Percentiles rank a stretch among this genome's conserved stretches.
phyloP scores from a whole-genome alignment of 2,329 filamentous ascomycete species.

The Ceratocystis cacaofunesta region DNA sequence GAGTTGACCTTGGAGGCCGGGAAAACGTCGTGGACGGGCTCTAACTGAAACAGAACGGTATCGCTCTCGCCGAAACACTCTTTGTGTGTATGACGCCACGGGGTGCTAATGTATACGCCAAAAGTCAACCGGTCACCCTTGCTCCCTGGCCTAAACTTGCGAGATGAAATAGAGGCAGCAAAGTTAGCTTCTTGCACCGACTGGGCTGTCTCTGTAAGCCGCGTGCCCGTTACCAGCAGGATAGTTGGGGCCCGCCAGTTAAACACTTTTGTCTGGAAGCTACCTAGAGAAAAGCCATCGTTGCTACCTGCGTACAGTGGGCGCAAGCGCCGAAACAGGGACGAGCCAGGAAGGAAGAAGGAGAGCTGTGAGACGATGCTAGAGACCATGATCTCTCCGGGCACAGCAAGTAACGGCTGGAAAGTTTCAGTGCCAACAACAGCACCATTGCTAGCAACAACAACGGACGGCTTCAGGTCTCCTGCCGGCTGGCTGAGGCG shows the following conservation, averaged over 20 bases:
- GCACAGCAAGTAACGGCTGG: conserved; percentile 36
- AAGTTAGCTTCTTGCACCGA: conserved; percentile 41
- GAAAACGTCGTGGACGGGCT: conserved; percentile 58
- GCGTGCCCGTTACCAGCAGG: conserved; percentile 51
- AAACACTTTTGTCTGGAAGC: conserved; percentile 59
- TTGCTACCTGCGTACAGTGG: conserved; percentile 55
- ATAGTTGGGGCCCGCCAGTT: conserved; percentile 65
- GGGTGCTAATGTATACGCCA: conserved; percentile 50
- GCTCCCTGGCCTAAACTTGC: conserved; percentile 40
- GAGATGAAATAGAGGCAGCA: conserved; percentile 47
- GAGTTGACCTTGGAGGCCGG: conserved; percentile 46
- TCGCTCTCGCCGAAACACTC: conserved; percentile 52
- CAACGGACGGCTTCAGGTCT: not conserved
- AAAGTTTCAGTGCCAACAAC: conserved; percentile 20
- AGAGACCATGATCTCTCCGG: conserved; percentile 49
- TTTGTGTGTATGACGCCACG: conserved; percentile 55
- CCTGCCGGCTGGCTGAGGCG: not conserved
- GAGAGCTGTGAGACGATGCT: conserved; percentile 54
- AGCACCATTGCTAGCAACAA: not conserved
- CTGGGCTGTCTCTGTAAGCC: conserved; percentile 35
- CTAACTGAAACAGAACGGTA: conserved; percentile 55
- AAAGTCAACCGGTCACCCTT: conserved; percentile 43
- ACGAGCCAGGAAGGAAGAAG: conserved; percentile 51
- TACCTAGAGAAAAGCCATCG: conserved; percentile 63
- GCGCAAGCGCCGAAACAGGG: conserved; percentile 50